A percentile compares a stretch with the other conserved stretches of the same genome.
phyloP scores from a whole-genome alignment of 2,329 filamentous ascomycete genomes.

The Phyllosticta citrichinensis region DNA sequence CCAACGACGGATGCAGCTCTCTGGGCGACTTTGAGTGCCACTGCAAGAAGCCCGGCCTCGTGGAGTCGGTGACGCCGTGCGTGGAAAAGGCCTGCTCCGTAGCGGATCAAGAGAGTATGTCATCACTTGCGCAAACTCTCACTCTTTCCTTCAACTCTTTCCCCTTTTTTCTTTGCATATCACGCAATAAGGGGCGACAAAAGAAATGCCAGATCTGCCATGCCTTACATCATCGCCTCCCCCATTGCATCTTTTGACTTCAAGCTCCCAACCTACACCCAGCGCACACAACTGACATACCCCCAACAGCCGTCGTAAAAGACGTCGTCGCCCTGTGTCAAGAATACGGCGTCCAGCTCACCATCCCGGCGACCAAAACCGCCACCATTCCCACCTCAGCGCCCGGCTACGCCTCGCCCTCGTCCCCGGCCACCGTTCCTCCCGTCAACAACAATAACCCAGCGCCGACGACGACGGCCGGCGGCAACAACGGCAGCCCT shows the following conservation, averaged over 20 bases:
- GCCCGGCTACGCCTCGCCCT: background rate
- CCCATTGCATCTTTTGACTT: background rate
- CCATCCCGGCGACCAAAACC: conserved; percentile 14
- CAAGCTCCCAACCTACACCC: background rate
- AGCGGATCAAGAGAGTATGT: conserved; percentile 28
- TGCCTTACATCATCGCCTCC: background rate
- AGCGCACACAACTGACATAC: background rate
- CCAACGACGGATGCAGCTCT: conserved; percentile 34
- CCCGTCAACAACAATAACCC: background rate
- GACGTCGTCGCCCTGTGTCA: conserved; percentile 24
- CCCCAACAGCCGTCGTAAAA: conserved; percentile 15
- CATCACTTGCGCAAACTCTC: background rate
- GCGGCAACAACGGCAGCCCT: no score
- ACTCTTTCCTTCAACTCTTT: background rate
- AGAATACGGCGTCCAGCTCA: conserved; percentile 22
- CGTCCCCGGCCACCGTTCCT: background rate
- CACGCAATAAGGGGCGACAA: background rate
- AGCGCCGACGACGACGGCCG: background rate
- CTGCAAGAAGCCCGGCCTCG: conserved; percentile 36
- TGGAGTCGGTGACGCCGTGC: conserved; percentile 35
- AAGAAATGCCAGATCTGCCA: background rate
- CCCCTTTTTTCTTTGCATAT: no score
- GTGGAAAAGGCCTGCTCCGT: conserved; percentile 33
- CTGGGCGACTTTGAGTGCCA: conserved; percentile 42
- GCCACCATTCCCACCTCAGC: background rate